Evolutionary conservation across 306 rosid genomes (phyloP), one percentile per base, ranked within the genome.

Genomic region (Trifolium fragiferum): DNA sequence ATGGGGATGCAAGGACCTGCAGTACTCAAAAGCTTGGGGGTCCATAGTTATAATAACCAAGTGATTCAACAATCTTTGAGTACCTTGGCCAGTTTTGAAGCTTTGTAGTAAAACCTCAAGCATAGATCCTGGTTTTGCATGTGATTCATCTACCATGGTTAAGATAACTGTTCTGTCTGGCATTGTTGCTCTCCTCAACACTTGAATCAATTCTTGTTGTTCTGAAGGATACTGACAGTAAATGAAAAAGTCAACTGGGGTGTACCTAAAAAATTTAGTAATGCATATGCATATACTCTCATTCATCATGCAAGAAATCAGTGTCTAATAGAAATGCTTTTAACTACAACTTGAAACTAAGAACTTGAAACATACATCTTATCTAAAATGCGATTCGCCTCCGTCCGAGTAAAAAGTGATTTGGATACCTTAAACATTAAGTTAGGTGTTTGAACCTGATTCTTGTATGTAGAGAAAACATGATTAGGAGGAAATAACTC

Each of bases 91-190:
- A 33, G 30, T 44, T 81, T 76, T 78, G 68, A 89, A 89, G 70
- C 90, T 81, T 46, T 77, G 74, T 10, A 89, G 85, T 76, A 89
- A 86, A 75, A 86, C 51, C 3, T 84, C 87, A 47, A 89, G 83
- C 51, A 89, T 23, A 19, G 93, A 86, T 63, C 87, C 89, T 6
- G 86, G 81, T 4, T 76, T 81, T 50, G 90, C 83, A 85, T 80
- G 44, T 76, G 84, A 69, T 73, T 84, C 84, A 58, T 84, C 81
- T 53, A 89, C 78, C 79, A 85, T 83, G 32, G 91, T 89, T 54
- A 89, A 33, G 16, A 89, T 66, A 46, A 87, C 74, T 20, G 80
- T 83, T 72, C 81, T 87, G 74, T 83, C 81, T 5, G 73, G 9
- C 89, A 81, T 83, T 14, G 81, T 9, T 6, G 84, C 82, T 50